Evolutionary conservation across 2,329 filamentous ascomycete genomes (phyloP).

Genomic region (Botryotinia globosa): DNA sequence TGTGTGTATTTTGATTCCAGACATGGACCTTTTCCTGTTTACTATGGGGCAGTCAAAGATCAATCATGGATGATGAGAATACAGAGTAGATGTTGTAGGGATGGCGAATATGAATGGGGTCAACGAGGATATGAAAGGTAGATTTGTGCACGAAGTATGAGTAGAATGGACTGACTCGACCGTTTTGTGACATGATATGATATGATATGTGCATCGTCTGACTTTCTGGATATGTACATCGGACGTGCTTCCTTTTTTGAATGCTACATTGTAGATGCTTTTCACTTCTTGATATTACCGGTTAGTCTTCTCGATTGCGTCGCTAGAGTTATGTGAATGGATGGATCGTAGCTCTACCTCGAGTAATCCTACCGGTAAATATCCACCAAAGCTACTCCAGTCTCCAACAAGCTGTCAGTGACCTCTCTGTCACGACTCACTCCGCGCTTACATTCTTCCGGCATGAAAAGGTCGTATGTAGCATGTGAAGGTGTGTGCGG

Average conservation of each 20-base stretch:
- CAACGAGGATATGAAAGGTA: constrained; percentile 5
- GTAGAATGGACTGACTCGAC: background rate
- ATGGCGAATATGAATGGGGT: background rate
- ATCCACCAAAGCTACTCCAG: background rate
- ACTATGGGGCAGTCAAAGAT: constrained; percentile 3
- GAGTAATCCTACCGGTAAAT: background rate
- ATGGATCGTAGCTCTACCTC: background rate
- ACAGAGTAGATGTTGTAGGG: constrained; percentile 11
- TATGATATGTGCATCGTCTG: background rate
- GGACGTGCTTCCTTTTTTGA: background rate
- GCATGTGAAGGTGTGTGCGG: background rate
- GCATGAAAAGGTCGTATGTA: background rate
- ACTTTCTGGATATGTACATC: background rate
- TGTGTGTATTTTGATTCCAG: background rate
- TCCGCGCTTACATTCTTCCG: background rate
- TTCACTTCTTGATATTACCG: background rate
- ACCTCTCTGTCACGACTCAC: background rate
- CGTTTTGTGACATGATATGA: background rate
- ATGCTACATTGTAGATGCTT: background rate
- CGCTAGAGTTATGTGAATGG: background rate
- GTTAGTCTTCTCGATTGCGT: background rate
- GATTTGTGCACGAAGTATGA: background rate
- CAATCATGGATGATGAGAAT: background rate
- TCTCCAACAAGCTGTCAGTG: background rate
- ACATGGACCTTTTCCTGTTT: background rate